Evolutionary conservation across 73 alveolate species (phyloP).

Genomic region (Paramecium biaurelia): DNA sequence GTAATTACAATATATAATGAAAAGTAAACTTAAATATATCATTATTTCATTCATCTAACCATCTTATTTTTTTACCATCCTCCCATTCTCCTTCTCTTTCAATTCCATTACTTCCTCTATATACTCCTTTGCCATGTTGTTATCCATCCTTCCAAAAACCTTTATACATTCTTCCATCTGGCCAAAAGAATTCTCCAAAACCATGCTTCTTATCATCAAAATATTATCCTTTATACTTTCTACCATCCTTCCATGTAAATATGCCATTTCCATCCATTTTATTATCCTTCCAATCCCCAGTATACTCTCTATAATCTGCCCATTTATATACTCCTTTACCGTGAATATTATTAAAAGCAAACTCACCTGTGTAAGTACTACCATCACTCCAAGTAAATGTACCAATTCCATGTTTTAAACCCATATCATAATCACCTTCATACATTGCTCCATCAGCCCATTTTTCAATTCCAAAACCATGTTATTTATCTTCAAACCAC

Average conservation of each 20-base stretch:
- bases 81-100: slow-evolving; percentile 79
- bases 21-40: not conserved
- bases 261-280: slow-evolving; percentile 68
- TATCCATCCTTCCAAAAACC: slow-evolving; percentile 71
- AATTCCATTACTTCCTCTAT: slow-evolving; percentile 67
- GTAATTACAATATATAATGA: too few relatives aligned
- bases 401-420: slow-evolving; percentile 66
- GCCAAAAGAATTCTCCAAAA: slow-evolving; percentile 65
- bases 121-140: slow-evolving; percentile 73
- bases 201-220: slow-evolving; percentile 67
- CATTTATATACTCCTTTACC: slow-evolving; percentile 66
- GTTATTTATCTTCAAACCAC: slow-evolving; percentile 63
- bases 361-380: slow-evolving; percentile 62
- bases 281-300: slow-evolving; percentile 63
- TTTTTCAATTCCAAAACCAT: slow-evolving; percentile 65
- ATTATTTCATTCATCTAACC: slow-evolving; percentile 52
- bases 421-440: slow-evolving; percentile 64
- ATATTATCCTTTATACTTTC: slow-evolving; percentile 57
- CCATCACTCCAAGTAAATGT: slow-evolving; percentile 62
- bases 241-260: slow-evolving; percentile 65
- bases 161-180: slow-evolving; percentile 66
- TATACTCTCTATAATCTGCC: slow-evolving; percentile 65
- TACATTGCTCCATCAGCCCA: slow-evolving; percentile 67
- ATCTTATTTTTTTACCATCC: slow-evolving; percentile 74
- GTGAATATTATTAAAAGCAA: slow-evolving; percentile 52